These are phyloP conservation scores for Clavispora vitiphila DNA, from an alignment of 805 yeast genomes.

Conservation along the genomic window DNA sequence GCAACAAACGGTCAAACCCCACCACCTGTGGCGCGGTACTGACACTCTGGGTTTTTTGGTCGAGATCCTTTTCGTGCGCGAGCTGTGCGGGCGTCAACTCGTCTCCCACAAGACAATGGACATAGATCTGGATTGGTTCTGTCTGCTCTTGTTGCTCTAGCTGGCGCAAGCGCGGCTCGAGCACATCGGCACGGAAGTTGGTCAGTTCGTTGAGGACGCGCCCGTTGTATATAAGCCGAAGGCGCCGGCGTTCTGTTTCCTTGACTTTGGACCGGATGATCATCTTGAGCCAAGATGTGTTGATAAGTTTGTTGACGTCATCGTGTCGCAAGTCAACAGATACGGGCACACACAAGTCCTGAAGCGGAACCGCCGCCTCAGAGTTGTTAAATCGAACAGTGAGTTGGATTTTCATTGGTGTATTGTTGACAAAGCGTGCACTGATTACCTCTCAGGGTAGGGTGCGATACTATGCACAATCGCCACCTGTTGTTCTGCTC, in stretches of 20 bases:
- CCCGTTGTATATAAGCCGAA: constrained; percentile 68
- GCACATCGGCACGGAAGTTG: constrained; percentile 48
- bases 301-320: constrained; percentile 27
- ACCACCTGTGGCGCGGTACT: constrained; percentile 62
- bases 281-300: constrained; percentile 26
- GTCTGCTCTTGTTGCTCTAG: constrained; percentile 9
- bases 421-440: no score
- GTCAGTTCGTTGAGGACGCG: constrained; percentile 55
- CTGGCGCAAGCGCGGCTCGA: constrained; percentile 24
- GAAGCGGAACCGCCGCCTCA: constrained; percentile 13
- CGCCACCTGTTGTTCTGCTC: no score
- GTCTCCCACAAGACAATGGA: constrained; percentile 80
- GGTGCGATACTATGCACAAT: not conserved
- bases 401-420: constrained; percentile 22
- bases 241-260: constrained; percentile 30
- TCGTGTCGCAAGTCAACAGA: constrained; percentile 24
- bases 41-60: constrained; percentile 43
- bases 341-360: constrained; percentile 27
- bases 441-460: no score
- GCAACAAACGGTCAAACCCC: constrained; percentile 80
- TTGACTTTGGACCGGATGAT: constrained; percentile 23
- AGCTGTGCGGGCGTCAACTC: constrained; percentile 51
- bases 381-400: constrained; percentile 30
- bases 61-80: constrained; percentile 54
- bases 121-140: constrained; percentile 38